Evolutionary conservation across 768 basidiomycete species (phyloP).

Genomic region (Naganishia randhawae): DNA sequence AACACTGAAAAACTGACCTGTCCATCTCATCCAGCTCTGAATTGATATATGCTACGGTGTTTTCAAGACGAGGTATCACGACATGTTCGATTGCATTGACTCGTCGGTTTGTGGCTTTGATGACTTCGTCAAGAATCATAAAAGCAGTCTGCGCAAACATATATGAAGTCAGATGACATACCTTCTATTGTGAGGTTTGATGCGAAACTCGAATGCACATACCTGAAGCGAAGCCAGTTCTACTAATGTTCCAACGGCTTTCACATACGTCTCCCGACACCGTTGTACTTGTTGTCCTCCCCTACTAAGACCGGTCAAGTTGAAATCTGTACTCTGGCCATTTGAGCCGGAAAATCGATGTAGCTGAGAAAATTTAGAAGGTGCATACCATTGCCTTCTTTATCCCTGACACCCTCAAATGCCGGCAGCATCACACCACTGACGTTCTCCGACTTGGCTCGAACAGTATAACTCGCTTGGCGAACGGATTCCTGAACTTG

Average conservation of each 20-base stretch:
- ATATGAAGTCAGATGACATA: background rate
- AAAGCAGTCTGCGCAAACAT: constrained; percentile 76
- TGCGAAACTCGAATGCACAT: too few species aligned
- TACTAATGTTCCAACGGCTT: constrained; percentile 93
- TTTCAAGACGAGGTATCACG: constrained; percentile 88
- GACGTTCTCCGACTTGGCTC: constrained; percentile 95
- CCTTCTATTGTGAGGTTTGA: too few species aligned
- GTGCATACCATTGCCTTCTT: constrained; percentile 67
- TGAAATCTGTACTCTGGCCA: constrained; percentile 65
- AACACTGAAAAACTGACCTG: constrained; percentile 61
- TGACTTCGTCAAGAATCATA: constrained; percentile 97
- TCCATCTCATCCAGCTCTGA: constrained; percentile 99
- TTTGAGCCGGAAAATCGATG: constrained; percentile 22
- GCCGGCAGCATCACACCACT: constrained; percentile 93
- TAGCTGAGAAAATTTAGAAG: background rate
- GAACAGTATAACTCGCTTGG: constrained; percentile 83
- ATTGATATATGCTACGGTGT: constrained; percentile 96
- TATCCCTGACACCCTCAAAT: constrained; percentile 78
- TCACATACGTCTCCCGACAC: constrained; percentile 95
- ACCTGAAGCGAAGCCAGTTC: constrained; percentile 82
- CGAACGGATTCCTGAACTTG: constrained; percentile 95
- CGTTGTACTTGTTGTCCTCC: constrained; percentile 94
- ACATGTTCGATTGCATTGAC: constrained; percentile 99
- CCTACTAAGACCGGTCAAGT: constrained; percentile 90
- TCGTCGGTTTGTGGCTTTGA: constrained; percentile 95